Base-by-base conservation (phyloP, 176 grass and related monocot species). In the Alloteropsis semialata region DNA sequence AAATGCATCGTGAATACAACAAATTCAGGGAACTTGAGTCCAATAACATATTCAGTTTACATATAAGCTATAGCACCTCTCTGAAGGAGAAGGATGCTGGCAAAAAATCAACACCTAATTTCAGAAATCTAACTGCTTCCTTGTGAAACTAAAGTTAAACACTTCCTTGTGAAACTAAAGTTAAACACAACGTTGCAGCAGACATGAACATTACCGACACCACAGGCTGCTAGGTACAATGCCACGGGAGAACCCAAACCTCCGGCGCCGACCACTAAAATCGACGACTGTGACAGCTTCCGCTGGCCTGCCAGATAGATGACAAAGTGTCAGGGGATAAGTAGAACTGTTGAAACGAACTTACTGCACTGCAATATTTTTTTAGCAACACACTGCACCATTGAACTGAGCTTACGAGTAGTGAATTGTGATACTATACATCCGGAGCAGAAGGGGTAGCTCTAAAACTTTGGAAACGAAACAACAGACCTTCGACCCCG, bases 201-300 rank as follows among this genome's bases (percentile, higher is more conserved):
- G 43, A 56, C 5, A 79, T 42, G 50, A 88, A 90, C 1, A 81
- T 84, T 95, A 98, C 96, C 96, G 69, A 95, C 96, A 65, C 96
- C 96, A 76, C 89, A 95, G 27, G 96, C 83, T 49, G 88, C 90
- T 36, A 98, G 89, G 81, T 93, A 95, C 84, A 98, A 34, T 72
- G 92, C 90, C 30, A 91, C 87, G 17, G 96, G 92, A 50, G 96
- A 98, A 37, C 96, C 96, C 43, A 98, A 62, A 16, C 96, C 96
- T 84, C 92, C 96, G 21, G 96, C 96, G 33, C 92, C 96, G 45
- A 98, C 89, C 64, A 98, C 92, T 83, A 98, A 84, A 84, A 98
- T 84, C 30, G 90, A 95, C 8, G 96, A 90, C 50, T 46, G 80
- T 7, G 88, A 98, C 60, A 98, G 82, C 78, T 88, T 95, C 50